Base-by-base conservation (phyloP, 2,329 filamentous ascomycete genomes). In the Pestalotiopsis sp. region DNA sequence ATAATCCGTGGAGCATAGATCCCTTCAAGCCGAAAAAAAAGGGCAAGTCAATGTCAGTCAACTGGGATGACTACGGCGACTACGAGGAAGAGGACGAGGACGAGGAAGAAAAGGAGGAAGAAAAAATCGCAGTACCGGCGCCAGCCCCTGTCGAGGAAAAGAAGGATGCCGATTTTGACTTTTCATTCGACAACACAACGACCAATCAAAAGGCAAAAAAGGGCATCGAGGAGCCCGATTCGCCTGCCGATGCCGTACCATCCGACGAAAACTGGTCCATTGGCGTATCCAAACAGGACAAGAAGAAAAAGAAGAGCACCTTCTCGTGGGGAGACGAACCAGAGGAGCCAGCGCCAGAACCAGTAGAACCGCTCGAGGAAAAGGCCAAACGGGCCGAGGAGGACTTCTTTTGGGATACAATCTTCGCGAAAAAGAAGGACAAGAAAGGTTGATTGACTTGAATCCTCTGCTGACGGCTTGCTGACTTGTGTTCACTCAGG, bases 11-110 rank as follows among this genome's bases (percentile, higher is more conserved):
- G 88, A 80, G 80, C 72, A 72, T 81, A 69, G 80, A 83, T 67
- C 76, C 77, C 13, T 74, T 78, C 5, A 88, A 87, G 70, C 76
- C 85, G n/a, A 88, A 87, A 76, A 88, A 86, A 73, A 86, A 86
- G 76, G 80, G 74, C 39, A 84, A 81, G 64, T 76, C 80, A 1
- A 77, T 7, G 5, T 7, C 75, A 4, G 81, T 86, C 68, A 78
- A 80, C n/a, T 88, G 88, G 69, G 85, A 84, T 25, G 74, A 77
- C n/a, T 74, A 85, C 23, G 84, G 81, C 67, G 81, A 31, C 27
- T 31, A 31, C 27, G 27, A 31, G 27, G 27, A 31, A 7, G 27
- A 31, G 6, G 27, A 31, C 27, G 27, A 31, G 27, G 27, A 31
- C 27, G 27, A 7, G 27, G 27, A 31, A 31, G 27, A 31, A 31